These are phyloP conservation scores for Fusarium sulawesiense DNA, from an alignment of 2,329 filamentous ascomycete genomes.

Conservation along the genomic window DNA sequence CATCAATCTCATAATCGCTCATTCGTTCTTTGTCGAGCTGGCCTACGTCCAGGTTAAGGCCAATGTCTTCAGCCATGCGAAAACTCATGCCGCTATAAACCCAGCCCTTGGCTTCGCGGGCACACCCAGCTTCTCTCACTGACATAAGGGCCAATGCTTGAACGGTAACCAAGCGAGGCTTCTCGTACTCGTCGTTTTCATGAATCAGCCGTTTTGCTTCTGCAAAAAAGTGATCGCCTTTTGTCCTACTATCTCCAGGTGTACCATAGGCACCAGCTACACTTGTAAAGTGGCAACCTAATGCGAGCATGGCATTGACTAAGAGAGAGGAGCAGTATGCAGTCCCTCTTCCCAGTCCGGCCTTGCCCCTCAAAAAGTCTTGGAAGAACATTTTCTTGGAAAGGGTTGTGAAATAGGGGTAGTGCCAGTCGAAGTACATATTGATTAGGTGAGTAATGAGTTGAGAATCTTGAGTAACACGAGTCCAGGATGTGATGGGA, in stretches of 20 bases:
- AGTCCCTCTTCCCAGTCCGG: constrained; percentile 65
- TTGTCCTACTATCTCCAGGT: constrained; percentile 81
- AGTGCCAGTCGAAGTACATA: constrained; percentile 99
- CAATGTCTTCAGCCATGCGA: constrained; percentile 94
- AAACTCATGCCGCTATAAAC: constrained; percentile 99
- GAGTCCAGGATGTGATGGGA: constrained; percentile 87
- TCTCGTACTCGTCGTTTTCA: constrained; percentile 93
- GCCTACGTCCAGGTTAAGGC: constrained; percentile 85
- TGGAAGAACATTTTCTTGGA: constrained; percentile 88
- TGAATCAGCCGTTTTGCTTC: constrained; percentile 91
- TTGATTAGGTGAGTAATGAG: constrained; percentile 89
- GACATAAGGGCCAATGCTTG: constrained; percentile 97
- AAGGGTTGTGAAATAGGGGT: constrained; percentile 92
- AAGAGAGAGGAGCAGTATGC: constrained; percentile 89
- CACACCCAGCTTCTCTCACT: constrained; percentile 93
- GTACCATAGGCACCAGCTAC: constrained; percentile 77
- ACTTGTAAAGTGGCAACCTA: constrained; percentile 93
- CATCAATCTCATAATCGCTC: constrained; percentile 87
- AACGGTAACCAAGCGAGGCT: constrained; percentile 86
- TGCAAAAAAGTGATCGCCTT: constrained; percentile 94
- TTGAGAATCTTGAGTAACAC: constrained; percentile 81
- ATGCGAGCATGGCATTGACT: constrained; percentile 92
- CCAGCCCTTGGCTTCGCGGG: constrained; percentile 94
- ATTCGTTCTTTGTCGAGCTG: constrained; percentile 71
- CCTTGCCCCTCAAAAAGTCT: constrained; percentile 81